Percentiles rank a stretch among this genome's conserved stretches.
These are phyloP conservation scores for Xylaria castorea DNA, from an alignment of 495 filamentous ascomycete species.

Conservation along the genomic window DNA sequence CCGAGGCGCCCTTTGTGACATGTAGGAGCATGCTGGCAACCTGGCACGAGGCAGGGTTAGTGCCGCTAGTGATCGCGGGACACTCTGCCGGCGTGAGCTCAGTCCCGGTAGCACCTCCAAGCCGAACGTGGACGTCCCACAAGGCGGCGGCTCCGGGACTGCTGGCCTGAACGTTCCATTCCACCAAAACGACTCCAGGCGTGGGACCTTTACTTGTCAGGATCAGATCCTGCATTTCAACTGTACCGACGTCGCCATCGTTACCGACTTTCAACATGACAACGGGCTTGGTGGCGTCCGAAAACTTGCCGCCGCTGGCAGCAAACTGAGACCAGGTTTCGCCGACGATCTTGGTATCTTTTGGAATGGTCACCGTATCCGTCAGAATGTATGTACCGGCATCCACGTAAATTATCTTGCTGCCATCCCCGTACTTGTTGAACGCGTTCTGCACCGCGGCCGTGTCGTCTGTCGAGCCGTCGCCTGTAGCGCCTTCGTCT, in stretches of 20 bases:
- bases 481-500: constrained; percentile 35
- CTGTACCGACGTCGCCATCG: constrained; percentile 56
- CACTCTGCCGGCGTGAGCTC: constrained; percentile 69
- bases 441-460: constrained; percentile 34
- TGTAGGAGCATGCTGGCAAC: constrained; percentile 71
- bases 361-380: constrained; percentile 56
- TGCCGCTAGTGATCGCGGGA: constrained; percentile 42
- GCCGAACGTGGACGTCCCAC: constrained; percentile 74
- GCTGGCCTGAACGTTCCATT: constrained; percentile 32
- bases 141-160: constrained; percentile 60
- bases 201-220: constrained; percentile 49
- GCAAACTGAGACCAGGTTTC: constrained; percentile 56
- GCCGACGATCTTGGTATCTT: constrained; percentile 54
- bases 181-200: constrained; percentile 47
- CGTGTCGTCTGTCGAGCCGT: constrained; percentile 44
- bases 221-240: constrained; percentile 64
- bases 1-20: constrained; percentile 61
- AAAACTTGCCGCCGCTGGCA: constrained; percentile 55
- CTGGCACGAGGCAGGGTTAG: constrained; percentile 47
- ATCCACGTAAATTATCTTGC: constrained; percentile 74
- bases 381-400: constrained; percentile 50
- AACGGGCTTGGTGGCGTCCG: constrained; percentile 53
- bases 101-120: constrained; percentile 72
- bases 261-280: constrained; percentile 61
- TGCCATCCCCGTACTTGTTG: constrained; percentile 24